Evolutionary conservation across 2,329 filamentous ascomycete species (phyloP), one percentile per base, ranked within the genome.

Genomic region (Pseudogymnoascus sp.): DNA sequence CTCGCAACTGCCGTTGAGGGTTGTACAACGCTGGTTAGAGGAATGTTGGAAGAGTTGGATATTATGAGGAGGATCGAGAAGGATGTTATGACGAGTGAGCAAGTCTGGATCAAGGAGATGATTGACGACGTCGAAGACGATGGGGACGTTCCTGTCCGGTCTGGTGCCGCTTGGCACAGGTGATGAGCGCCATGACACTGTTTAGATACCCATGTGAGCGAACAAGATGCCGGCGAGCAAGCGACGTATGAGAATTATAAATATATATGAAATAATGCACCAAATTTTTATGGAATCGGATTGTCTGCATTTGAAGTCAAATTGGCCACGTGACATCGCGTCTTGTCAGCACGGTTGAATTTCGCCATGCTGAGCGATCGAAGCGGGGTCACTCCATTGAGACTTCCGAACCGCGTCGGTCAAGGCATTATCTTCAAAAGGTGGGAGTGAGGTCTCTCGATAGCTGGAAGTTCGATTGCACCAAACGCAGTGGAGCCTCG

Each of bases 1-100:
- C 68, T 87, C 60, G 73, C 68, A 20, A 71, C 74, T 28, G 77
- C 84, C 65, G 69, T 87, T 38, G 71, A 70, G 6, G 77, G 75
- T 2, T 82, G 78, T 61, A 71, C 75, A 20, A 68, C 67, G 14
- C 71, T 88, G 47, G 77, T 87, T 11, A 69, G 74, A 57, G 82
- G 79, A 36, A 88, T 88, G 84, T 71, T 85, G 47, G 75, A 74
- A n/a, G 86, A 88, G 74, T 73, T 89, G 64, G 71, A 71, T n/a
- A 63, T 80, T 62, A 88, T 89, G 85, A 77, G 77, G 61, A 77
- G 79, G 67, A 81, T 89, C 61, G 83, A 87, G 72, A 74, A 73
- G 53, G 82, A 84, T 66, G 80, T 82, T 4, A 71, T 83, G 59
- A 73, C 72, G 53, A 75, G 78, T 47, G 86, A 89, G 71, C 77